Conservation (phyloP, 768 basidiomycete genomes). For the Pleurotus citrinopileatus region DNA sequence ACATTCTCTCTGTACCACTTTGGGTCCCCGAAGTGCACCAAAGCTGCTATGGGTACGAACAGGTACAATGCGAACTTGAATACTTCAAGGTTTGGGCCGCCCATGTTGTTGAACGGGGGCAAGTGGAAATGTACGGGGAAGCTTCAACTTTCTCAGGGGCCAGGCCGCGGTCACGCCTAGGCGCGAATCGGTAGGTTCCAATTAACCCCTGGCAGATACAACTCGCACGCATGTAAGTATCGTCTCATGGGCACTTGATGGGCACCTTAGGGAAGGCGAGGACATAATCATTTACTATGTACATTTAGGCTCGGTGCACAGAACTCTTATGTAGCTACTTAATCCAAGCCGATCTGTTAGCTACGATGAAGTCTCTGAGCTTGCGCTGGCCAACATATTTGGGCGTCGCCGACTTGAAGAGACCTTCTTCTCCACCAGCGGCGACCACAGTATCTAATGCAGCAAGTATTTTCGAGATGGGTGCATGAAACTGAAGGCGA, state of each 20-base stretch:
- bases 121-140: neutral
- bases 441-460: neutral
- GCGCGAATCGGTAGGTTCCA: too few relatives aligned
- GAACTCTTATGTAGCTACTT: too few relatives aligned
- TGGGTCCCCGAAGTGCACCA: constrained; percentile 86
- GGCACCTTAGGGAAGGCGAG: too few relatives aligned
- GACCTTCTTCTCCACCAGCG: neutral
- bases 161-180: too few relatives aligned
- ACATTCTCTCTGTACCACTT: constrained; percentile 82
- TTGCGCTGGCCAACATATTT: neutral
- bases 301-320: too few relatives aligned
- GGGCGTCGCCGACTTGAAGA: neutral
- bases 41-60: constrained; percentile 76
- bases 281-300: too few relatives aligned
- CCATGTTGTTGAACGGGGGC: constrained; percentile 35
- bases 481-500: neutral
- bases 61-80: constrained; percentile 90
- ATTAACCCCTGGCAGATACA: too few relatives aligned
- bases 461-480: neutral
- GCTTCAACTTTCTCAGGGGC: neutral
- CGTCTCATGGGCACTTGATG: too few relatives aligned
- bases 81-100: constrained; percentile 79
- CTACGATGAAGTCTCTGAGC: neutral
- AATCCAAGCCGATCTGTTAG: neutral
- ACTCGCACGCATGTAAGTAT: too few relatives aligned